A percentile compares a stretch with the other conserved stretches of the same genome.
These are phyloP conservation scores for Linnemannia zychae DNA, from an alignment of 192 early-diverging fungal species.

Conservation along the genomic window DNA sequence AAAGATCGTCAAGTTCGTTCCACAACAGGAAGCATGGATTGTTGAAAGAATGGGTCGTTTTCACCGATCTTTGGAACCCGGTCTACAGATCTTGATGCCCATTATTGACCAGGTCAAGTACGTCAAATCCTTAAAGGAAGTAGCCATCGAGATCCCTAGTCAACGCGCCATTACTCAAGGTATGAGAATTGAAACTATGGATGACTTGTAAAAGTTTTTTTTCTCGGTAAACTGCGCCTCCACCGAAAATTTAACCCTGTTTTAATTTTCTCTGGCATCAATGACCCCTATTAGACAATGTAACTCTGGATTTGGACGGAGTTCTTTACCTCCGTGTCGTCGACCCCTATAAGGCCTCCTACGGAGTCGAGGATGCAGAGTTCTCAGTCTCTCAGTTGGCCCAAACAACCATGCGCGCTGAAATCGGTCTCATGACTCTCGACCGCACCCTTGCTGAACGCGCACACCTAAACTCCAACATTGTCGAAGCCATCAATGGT, in stretches of 20 bases:
- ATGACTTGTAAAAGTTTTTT: no score
- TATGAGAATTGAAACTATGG: constrained; percentile 16
- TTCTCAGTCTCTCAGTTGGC: constrained; percentile 95
- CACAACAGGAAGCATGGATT: constrained; percentile 97
- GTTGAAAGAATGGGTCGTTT: constrained; percentile 95
- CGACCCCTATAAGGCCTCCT: constrained; percentile 93
- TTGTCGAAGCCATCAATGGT: constrained; percentile 93
- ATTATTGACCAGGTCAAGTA: constrained; percentile 91
- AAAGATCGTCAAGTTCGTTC: constrained; percentile 92
- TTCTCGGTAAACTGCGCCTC: background rate
- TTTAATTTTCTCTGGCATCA: background rate
- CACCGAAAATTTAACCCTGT: background rate
- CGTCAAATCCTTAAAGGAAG: constrained; percentile 95
- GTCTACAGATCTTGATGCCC: constrained; percentile 90
- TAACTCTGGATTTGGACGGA: constrained; percentile 94
- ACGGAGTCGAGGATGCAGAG: constrained; percentile 93
- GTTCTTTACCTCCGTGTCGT: constrained; percentile 93
- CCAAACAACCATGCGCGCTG: constrained; percentile 98
- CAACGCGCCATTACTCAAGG: constrained; percentile 93
- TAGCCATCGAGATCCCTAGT: constrained; percentile 91
- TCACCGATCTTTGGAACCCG: constrained; percentile 85
- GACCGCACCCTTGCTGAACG: constrained; percentile 95
- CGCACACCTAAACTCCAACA: constrained; percentile 90
- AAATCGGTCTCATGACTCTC: constrained; percentile 97
- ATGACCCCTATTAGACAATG: constrained; percentile 77